Base-by-base conservation (phyloP, 768 basidiomycete genomes). In the Gyrodon lividus region DNA sequence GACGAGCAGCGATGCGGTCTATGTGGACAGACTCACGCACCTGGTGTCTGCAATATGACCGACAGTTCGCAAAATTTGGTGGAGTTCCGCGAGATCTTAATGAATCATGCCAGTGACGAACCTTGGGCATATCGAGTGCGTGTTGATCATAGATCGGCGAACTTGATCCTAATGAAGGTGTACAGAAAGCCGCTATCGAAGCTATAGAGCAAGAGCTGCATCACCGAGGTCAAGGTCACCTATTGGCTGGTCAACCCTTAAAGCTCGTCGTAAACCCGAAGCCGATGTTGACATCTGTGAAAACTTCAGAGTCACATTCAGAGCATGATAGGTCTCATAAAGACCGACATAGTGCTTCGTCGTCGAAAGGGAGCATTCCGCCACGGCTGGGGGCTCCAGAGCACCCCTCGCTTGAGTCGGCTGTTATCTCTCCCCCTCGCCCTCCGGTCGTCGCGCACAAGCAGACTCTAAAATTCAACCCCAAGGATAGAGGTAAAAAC, bases 201-300 rank as follows among this genome's bases (percentile, higher is more conserved):
- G 81, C 81, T 6, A 90, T 92, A 54, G 90, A 92, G 51, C 74
- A 82, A 51, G 75, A 81, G 3, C 71, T 92, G 13, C 61, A 74
- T 51, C 56, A 69, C 46, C 79, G 86, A 14, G 84, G 86, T 3
- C 74, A 83, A 37, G 64, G 78, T 2, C 62, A 76, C 43, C 67
- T 89, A 19, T 77, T 89, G 48, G 71, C 69, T 33, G 83, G 81
- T 1, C 87, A 90, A 62, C 86, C 87, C 37, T 72, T 87, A 5
- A 74, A 78, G 55, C 77, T 81, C 10, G 67, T 86, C 13, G 73
- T 71, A 39, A 69, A 62, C 43, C 59, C 67, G n/a, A 57, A 26
- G 20, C 43, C 52, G 13, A 33, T 46, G 35, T 49, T 51, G 54
- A 50, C n/a, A 41, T 30, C 57, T 33, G 52, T 61, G 35, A 64